These are phyloP conservation scores for Fusarium sp. DNA, from an alignment of 2,329 filamentous ascomycete species.

Conservation along the genomic window DNA sequence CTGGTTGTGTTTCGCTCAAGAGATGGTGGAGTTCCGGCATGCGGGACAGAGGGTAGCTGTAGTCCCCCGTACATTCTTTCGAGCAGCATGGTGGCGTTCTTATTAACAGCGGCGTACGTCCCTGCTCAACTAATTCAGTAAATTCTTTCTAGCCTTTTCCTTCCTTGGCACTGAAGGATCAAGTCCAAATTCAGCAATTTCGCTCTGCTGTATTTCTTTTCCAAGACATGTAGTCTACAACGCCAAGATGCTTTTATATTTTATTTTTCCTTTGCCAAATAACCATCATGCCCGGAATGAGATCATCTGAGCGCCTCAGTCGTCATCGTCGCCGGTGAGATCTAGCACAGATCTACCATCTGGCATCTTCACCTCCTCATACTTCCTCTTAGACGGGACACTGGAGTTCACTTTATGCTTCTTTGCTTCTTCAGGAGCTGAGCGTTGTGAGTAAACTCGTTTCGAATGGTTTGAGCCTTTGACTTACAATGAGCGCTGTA, in stretches of 20 bases:
- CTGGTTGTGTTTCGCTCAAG: too few relatives aligned
- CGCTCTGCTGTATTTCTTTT: background rate
- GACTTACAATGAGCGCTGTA: background rate
- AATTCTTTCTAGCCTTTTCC: too few relatives aligned
- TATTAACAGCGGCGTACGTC: too few relatives aligned
- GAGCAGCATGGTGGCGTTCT: too few relatives aligned
- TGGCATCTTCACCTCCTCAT: background rate
- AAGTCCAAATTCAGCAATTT: too few relatives aligned
- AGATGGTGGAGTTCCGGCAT: too few relatives aligned
- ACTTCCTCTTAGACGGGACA: background rate
- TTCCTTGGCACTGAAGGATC: too few relatives aligned
- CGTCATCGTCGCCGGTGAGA: background rate
- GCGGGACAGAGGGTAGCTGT: too few relatives aligned
- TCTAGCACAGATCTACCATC: background rate
- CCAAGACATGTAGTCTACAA: fast-evolving
- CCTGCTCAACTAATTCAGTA: too few relatives aligned
- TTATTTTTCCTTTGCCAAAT: background rate
- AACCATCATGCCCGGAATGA: fast-evolving
- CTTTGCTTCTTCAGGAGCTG: fast-evolving
- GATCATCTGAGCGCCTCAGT: fast-evolving
- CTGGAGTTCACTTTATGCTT: background rate
- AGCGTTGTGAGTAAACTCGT: fast-evolving
- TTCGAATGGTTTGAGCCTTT: fast-evolving
- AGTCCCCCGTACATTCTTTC: too few relatives aligned
- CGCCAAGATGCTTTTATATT: background rate